A percentile compares a stretch with the other conserved stretches of the same genome.
These are phyloP conservation scores for Lophiotrema nucula DNA, from an alignment of 495 filamentous ascomycete species.

Conservation along the genomic window DNA sequence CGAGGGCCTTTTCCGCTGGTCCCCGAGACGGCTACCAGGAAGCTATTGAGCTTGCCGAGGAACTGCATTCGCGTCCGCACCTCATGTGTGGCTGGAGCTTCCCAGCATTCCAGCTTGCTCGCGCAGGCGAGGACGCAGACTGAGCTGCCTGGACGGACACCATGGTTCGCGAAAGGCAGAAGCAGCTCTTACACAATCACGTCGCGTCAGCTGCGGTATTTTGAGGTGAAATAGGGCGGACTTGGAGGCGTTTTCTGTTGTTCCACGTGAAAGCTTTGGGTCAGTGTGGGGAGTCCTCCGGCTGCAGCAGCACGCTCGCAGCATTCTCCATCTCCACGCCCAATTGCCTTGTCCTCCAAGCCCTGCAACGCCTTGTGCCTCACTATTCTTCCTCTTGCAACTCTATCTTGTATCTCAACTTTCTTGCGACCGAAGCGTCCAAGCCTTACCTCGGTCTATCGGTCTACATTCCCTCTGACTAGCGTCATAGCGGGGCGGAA, in stretches of 20 bases:
- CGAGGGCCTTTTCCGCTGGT: too few relatives aligned
- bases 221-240: too few relatives aligned
- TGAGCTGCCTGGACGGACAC: too few relatives aligned
- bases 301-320: background rate
- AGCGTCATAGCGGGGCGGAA: slow-evolving; percentile 35
- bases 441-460: slow-evolving; percentile 15
- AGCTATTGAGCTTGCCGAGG: slow-evolving; percentile 12
- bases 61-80: background rate
- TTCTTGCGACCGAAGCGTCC: background rate
- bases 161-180: background rate
- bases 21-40: background rate
- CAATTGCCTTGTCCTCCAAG: background rate
- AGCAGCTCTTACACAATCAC: background rate
- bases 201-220: background rate
- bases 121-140: too few relatives aligned
- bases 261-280: background rate
- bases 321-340: slow-evolving; percentile 1
- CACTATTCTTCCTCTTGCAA: background rate
- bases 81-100: slow-evolving; percentile 17
- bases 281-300: slow-evolving; percentile 24
- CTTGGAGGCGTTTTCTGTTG: too few relatives aligned
- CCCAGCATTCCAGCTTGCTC: too few relatives aligned
- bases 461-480: slow-evolving; percentile 12
- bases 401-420: background rate
- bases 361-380: background rate